Conservation (phyloP, 208 protist species). For the Leishmania aethiopica region DNA sequence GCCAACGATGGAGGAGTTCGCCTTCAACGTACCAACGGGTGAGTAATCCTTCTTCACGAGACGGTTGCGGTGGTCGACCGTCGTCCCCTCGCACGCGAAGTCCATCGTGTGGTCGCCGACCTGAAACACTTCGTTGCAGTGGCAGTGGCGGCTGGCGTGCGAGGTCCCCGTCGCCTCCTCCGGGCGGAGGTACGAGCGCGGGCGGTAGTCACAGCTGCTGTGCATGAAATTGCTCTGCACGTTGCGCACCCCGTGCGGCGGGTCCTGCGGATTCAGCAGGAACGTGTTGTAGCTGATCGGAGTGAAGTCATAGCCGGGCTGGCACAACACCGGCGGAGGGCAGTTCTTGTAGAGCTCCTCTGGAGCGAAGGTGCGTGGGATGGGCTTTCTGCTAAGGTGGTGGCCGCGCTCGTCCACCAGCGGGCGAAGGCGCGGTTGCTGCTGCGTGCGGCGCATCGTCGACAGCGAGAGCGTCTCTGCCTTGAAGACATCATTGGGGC, state of each 20-base stretch:
- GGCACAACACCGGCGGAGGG: conserved; percentile 73
- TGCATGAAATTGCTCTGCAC: conserved; percentile 81
- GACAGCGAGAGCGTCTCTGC: conserved; percentile 48
- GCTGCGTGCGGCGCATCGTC: conserved; percentile 29
- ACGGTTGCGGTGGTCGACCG: conserved; percentile 76
- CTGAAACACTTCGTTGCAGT: conserved; percentile 88
- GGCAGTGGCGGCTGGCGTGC: conserved; percentile 74
- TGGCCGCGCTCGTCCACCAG: conserved; percentile 66
- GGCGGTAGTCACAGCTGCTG: conserved; percentile 72
- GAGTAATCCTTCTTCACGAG: conserved; percentile 58
- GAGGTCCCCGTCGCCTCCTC: conserved; percentile 30
- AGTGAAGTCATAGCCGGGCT: conserved; percentile 88
- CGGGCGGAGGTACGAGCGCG: conserved; percentile 69
- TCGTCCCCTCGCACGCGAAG: conserved; percentile 51
- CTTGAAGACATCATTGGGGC: conserved; percentile 68
- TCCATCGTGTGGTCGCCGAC: conserved; percentile 89
- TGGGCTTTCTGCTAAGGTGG: conserved; percentile 46
- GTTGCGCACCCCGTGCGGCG: conserved; percentile 59
- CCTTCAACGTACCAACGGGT: conserved; percentile 51
- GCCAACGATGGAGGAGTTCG: conserved; percentile 74
- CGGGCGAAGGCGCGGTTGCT: conserved; percentile 61
- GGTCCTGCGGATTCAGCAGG: conserved; percentile 63
- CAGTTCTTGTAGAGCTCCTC: conserved; percentile 78
- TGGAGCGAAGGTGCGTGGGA: conserved; percentile 71
- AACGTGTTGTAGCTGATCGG: conserved; percentile 80